Conservation (phyloP, 495 filamentous ascomycete genomes). For the Aspergillus homomorphus region DNA sequence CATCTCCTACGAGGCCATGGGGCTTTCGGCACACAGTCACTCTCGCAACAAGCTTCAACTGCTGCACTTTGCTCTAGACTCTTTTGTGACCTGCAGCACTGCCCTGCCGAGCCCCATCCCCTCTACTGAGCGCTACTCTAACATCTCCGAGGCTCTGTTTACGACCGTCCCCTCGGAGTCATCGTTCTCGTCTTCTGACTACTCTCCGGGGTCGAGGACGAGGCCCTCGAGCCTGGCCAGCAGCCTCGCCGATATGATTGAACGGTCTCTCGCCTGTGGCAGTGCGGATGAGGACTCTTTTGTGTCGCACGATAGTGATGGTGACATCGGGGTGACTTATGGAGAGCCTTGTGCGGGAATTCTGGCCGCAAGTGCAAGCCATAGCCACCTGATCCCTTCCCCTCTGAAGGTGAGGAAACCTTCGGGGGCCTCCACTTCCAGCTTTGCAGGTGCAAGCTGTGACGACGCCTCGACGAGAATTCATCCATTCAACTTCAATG, state of each 20-base stretch:
- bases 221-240: conserved; percentile 18
- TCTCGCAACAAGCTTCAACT: conserved; percentile 38
- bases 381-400: conserved; percentile 21
- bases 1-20: conserved; percentile 43
- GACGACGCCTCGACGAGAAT: neutral
- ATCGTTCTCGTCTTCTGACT: neutral
- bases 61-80: conserved; percentile 33
- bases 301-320: conserved; percentile 17
- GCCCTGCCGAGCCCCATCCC: conserved; percentile 20
- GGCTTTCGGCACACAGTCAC: conserved; percentile 39
- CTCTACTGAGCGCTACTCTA: neutral
- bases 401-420: conserved; percentile 29
- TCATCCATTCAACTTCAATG: neutral
- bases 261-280: conserved; percentile 16
- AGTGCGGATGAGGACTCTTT: conserved; percentile 26
- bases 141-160: conserved; percentile 11
- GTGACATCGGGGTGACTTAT: neutral
- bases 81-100: conserved; percentile 24
- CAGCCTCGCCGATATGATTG: conserved; percentile 27
- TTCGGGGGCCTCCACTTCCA: neutral
- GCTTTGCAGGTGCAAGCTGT: neutral
- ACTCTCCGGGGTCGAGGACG: neutral
- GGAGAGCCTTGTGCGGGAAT: neutral
- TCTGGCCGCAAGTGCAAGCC: neutral
- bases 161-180: neutral